Conservation (phyloP, 257 asterid species). For the Verbascum thapsus region DNA sequence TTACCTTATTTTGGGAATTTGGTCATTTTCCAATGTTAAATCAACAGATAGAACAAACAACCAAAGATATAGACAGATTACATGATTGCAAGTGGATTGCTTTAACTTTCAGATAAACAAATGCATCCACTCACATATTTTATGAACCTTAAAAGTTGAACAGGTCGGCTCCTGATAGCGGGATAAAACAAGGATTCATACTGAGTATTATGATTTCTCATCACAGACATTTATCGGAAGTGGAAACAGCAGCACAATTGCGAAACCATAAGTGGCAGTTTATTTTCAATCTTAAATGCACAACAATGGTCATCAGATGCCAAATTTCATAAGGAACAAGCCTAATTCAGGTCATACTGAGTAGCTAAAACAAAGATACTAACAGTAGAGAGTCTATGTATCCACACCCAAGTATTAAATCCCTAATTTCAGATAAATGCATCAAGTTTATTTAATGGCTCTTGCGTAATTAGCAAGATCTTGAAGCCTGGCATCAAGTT, state of each 20-base stretch:
- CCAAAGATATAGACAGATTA: background rate
- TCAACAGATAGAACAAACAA: background rate
- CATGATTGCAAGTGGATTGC: background rate
- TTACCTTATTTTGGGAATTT: background rate
- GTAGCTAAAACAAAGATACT: slow-evolving; percentile 2
- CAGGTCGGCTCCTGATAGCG: background rate
- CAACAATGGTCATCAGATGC: background rate
- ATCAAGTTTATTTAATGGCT: no score
- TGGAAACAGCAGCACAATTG: background rate
- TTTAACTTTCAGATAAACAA: background rate
- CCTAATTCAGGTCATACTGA: background rate
- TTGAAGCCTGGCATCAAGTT: background rate
- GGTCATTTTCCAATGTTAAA: slow-evolving; percentile 1
- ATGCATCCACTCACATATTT: background rate
- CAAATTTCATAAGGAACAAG: background rate
- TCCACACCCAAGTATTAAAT: background rate
- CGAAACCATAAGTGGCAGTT: slow-evolving; percentile 5
- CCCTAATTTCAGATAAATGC: background rate
- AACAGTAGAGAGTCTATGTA: background rate
- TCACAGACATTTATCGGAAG: slow-evolving; percentile 3
- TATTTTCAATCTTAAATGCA: background rate
- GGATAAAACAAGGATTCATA: background rate
- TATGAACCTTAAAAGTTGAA: slow-evolving; percentile 15
- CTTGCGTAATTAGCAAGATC: no score
- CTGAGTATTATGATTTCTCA: background rate